phyloP scores from a whole-genome alignment of 768 basidiomycete species.

The Paxillus involutus region DNA sequence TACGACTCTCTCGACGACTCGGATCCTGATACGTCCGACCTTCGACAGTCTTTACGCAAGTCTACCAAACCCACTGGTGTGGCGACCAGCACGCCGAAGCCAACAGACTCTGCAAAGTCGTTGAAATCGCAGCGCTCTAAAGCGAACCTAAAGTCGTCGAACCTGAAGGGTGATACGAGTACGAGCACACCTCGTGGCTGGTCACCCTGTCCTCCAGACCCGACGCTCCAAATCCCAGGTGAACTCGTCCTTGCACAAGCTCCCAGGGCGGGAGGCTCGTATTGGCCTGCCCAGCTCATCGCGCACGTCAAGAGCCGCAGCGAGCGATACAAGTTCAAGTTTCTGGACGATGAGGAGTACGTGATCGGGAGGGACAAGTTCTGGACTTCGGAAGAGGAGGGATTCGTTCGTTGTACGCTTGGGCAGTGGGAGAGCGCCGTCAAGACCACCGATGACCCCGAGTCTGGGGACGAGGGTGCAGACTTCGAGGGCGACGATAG shows the following conservation, averaged over 20 bases:
- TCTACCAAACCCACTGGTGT: not conserved
- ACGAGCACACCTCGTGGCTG: constrained; percentile 16
- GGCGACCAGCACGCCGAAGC: constrained; percentile 7
- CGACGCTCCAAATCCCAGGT: constrained; percentile 58
- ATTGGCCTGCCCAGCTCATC: constrained; percentile 71
- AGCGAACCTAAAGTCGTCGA: not conserved
- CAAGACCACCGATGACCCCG: constrained; percentile 24
- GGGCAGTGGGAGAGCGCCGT: constrained; percentile 54
- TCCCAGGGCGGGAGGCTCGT: constrained; percentile 32
- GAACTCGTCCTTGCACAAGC: constrained; percentile 59
- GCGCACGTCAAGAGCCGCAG: constrained; percentile 41
- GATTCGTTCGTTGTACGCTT: constrained; percentile 63
- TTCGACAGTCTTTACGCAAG: constrained; percentile 4
- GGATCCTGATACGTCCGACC: constrained; percentile 15
- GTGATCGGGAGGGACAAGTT: constrained; percentile 52
- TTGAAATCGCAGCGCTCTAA: constrained; percentile 16
- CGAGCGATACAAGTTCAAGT: constrained; percentile 56
- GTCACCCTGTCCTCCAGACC: constrained; percentile 48
- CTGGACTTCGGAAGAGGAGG: constrained; percentile 54
- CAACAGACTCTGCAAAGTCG: constrained; percentile 11
- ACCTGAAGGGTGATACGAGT: constrained; percentile 12
- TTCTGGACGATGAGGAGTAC: constrained; percentile 49
- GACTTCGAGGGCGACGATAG: constrained; percentile 36
- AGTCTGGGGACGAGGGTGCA: constrained; percentile 12
- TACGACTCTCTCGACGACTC: constrained; percentile 28